Base-by-base conservation (phyloP, 2,329 filamentous ascomycete genomes). In the Juglanconis oblonga region DNA sequence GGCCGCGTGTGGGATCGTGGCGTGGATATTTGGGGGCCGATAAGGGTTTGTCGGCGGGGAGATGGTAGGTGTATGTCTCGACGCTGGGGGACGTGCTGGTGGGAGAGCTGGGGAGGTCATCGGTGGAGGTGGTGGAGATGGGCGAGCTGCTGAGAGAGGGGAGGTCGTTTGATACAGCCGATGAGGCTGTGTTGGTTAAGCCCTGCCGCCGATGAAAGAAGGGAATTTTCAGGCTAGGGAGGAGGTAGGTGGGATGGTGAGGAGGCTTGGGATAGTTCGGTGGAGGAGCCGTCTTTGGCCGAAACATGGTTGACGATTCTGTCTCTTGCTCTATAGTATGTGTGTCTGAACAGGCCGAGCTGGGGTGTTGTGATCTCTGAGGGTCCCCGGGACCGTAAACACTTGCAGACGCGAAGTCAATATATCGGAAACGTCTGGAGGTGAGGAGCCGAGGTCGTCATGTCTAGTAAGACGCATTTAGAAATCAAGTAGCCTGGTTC, bases 211-310 rank as follows among this genome's bases (percentile, higher is more conserved):
- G 76, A 54, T 76, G 76, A 47, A 74, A 74, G 64, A 82, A 78
- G n/a, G 79, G 75, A 48, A 82, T 74, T 50, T 72, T 74, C 64
- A 85, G 72, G 67, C 74, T 80, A 10, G 82, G 81, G 29, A 85
- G 75, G 32, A 86, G 73, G 67, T 80, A 86, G 63, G 69, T 74
- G 10, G 82, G 76, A 66, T 85, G 84, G n/a, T 53, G 55, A 49
- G 62, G 62, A 17, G 52, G 52, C 31, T 38, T 42, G 13, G 55
- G 55, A 24, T 5, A 48, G 8, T 11, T 31, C 24, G 45, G 45
- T 4, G 24, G 9, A 32, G 45, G 10, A 11, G 4, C 13, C 17
- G 36, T 40, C 48, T 29, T 52, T 52, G 31, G 9, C 29, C 29
- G 35, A 14, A 51, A 44, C 55, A 57, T 57, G 55, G 24, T 47